Percentiles rank a stretch among this genome's conserved stretches.
Conservation (phyloP, 2,329 filamentous ascomycete genomes). For the Clarireedia hainanense region DNA sequence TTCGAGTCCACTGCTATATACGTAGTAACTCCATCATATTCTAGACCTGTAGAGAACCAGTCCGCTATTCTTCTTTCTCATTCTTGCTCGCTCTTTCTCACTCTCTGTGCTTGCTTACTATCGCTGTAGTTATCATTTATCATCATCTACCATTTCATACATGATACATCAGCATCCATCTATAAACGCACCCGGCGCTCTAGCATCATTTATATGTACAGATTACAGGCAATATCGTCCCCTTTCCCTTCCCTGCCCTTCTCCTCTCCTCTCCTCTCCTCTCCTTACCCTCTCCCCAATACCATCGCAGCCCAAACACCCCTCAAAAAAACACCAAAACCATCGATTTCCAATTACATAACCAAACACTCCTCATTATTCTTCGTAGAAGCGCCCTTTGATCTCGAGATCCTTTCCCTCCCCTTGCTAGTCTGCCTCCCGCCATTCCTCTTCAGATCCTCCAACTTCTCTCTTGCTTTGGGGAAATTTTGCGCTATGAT, state of each 20-base stretch:
- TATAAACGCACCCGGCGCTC: too few relatives aligned
- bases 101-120: too few relatives aligned
- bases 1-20: too few relatives aligned
- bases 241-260: not conserved
- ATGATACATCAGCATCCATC: too few relatives aligned
- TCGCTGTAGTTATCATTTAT: too few relatives aligned
- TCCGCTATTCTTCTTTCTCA: not conserved
- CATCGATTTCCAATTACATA: constrained; percentile 48
- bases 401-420: constrained; percentile 72
- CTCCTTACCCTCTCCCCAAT: not conserved
- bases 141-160: too few relatives aligned
- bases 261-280: not conserved
- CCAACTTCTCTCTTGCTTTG: constrained; percentile 84
- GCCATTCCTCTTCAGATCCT: constrained; percentile 80
- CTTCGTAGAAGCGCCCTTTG: constrained; percentile 64
- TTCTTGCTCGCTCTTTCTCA: not conserved
- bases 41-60: too few relatives aligned
- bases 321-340: not conserved
- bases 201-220: not conserved
- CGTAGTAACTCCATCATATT: not conserved
- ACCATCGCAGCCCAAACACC: not conserved
- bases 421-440: constrained; percentile 62
- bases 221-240: not conserved
- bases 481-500: constrained; percentile 79
- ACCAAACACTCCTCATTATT: constrained; percentile 83